Evolutionary conservation across 2,329 filamentous ascomycete species (phyloP), one percentile per base, ranked within the genome.

Genomic region (Clonostachys sp.): DNA sequence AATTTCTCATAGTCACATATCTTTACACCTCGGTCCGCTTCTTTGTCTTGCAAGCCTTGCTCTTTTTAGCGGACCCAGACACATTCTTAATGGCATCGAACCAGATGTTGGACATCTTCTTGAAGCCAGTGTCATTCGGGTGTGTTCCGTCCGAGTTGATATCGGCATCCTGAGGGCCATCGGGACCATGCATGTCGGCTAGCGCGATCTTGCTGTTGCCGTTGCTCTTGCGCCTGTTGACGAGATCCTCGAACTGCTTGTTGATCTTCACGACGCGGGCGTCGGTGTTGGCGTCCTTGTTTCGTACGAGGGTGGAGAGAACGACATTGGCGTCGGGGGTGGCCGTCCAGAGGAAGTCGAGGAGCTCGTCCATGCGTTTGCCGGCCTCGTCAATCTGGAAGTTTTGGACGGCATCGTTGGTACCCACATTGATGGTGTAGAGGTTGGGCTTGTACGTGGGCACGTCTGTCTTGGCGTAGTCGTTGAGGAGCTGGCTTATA

Each of bases 361-460:
- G 41, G 36, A 69, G 38, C 33, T 35, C 43, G 12, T 45, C 50
- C 47, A 68, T 53, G 9, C 66, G 58, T 7, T 54, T 45, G 5
- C 59, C 59, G 7, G 59, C 59, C n/a, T 52, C 51, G 10, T 55
- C 14, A n/a, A 66, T 47, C 45, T 65, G 55, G n/a, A 59, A 50
- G 49, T 62, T 53, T 34, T 60, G 60, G 30, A 58, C 49, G 51
- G 64, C 65, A 51, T 73, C 68, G 50, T 71, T 71, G 13, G 67
- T 66, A 2, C 69, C 68, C 6, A 55, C 62, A 47, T 71, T 68
- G 48, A 72, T 49, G 9, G 67, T 53, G 40, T 70, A 56, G 12
- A 71, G 24, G 46, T 70, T 66, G 1, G 70, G 68, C 49, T 57
- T 55, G 47, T 58, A 56, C 24, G 50, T 36, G 2, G 59, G 53